Evolutionary conservation across 2,329 filamentous ascomycete species (phyloP), one percentile per base, ranked within the genome.

Genomic region (Ceratocystis lukuohia): DNA sequence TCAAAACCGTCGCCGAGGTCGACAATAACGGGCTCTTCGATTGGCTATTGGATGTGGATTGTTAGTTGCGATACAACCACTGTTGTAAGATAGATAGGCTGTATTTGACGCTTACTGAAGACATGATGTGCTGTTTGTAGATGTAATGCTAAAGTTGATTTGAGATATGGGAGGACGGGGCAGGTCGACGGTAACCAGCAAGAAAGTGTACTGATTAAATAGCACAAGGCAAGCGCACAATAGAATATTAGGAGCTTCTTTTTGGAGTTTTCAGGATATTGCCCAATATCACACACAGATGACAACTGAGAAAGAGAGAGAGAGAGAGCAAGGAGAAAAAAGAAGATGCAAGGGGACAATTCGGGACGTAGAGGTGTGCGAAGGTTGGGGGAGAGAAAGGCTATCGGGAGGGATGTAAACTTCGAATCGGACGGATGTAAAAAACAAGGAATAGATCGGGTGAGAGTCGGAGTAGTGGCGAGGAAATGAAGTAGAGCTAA

Each of bases 1-100:
- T 97, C 93, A 76, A 99, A 86, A 74, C 82, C 81, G 70, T 94
- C 88, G 68, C 84, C 86, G 70, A 91, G 84, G 68, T 80, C 79
- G 72, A 85, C 75, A 69, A 76, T 79, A 66, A 78, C 75, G 67
- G 75, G 74, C 65, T 76, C 78, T 69, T 80, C 77, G 71, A 80
- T 77, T 76, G 78, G 74, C 75, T 77, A 70, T 67, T 66, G 28
- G 22, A 45, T 5, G 25, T 25, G 50, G 6, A 62, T 68, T 44
- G 45, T 44, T 46, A 50, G n/a, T 5, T 64, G 28, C 17, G 22
- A 53, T n/a, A 8, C 12, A 50, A 15, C 25, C 15, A 37, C 17
- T 37, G 8, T n/a, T 22, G 37, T 41, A 41, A 15, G 30, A 30
- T 7, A 53, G 37, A 4, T 17, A 12, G 50, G 2, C n/a, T n/a